Base-by-base conservation (phyloP, 805 yeast species). In the Pichia eremophila region DNA sequence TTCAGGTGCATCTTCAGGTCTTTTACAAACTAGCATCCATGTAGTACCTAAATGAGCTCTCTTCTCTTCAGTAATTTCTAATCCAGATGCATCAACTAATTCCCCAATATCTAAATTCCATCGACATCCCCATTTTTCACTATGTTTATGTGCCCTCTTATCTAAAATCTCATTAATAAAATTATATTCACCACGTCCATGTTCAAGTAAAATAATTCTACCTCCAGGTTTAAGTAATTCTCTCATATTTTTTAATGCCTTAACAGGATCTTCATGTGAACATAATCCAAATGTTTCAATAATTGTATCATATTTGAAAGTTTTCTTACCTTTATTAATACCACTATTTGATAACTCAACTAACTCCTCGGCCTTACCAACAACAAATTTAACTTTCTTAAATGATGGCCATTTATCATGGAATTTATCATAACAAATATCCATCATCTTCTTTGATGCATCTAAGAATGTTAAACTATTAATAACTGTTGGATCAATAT, bases 41-140 rank as follows among this genome's bases (percentile, higher is more conserved):
- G 96, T 88, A 1, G 98, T 85, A 19, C 98, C 98, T 51, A 93
- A 74, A 67, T 93, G 97, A 19, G 80, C 80, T 54, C 95, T 72
- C 52, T 78, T 79, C 58, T 86, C 91, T 55, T 79, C 81, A 2
- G 89, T 86, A 40, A 93, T 76, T 54, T 85, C 90, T 47, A 93
- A 70, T 0, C 95, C 95, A 8, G 95, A 81, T 49, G 79, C 80
- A 60, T 85, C 90, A 28, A 93, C 74, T 39, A 93, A 72, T 56
- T 84, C 95, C 25, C 90, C 95, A 54, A 93, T 86, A 61, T 93
- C 98, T 53, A 93, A 69, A 61, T 93, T 93, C 97, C 98, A 93
- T 60, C 98, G 73, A 65, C 99, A 93, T 1, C 96, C 99, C 97
- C 98, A 93, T 4, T 83, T 79, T 50, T 83, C 78, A 68, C 90